These are phyloP conservation scores for Tirmania nivea DNA, from an alignment of 495 filamentous ascomycete genomes.

Conservation along the genomic window DNA sequence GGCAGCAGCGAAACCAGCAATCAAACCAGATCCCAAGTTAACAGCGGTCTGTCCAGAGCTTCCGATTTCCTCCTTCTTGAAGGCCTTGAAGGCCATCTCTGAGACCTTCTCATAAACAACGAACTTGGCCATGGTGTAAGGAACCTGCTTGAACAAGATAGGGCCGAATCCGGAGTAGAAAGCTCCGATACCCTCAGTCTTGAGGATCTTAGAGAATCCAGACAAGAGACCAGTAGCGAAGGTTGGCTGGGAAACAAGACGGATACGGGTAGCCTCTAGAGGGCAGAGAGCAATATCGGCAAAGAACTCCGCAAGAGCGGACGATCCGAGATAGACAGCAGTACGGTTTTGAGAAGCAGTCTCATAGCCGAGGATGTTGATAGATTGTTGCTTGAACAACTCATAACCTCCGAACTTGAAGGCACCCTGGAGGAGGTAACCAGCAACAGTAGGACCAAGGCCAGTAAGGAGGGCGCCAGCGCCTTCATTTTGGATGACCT, in stretches of 20 bases:
- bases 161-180: constrained; percentile 93
- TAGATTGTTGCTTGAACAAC: constrained; percentile 83
- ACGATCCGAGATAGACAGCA: constrained; percentile 68
- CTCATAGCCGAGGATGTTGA: constrained; percentile 61
- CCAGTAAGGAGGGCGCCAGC: constrained; percentile 75
- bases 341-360: constrained; percentile 69
- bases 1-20: constrained; percentile 94
- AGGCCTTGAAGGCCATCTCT: constrained; percentile 47
- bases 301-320: constrained; percentile 74
- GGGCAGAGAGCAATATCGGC: constrained; percentile 87
- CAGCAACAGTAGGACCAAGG: constrained; percentile 67
- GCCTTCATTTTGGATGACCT: constrained; percentile 68
- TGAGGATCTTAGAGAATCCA: constrained; percentile 69
- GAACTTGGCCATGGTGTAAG: constrained; percentile 99
- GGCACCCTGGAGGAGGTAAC: constrained; percentile 86
- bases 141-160: constrained; percentile 92
- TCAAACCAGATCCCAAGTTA: constrained; percentile 88
- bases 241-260: constrained; percentile 76
- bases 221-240: constrained; percentile 63
- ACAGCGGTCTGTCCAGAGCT: constrained; percentile 57
- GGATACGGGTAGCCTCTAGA: constrained; percentile 83
- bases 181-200: constrained; percentile 62
- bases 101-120: constrained; percentile 96
- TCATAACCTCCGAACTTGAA: constrained; percentile 95
- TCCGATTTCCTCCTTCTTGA: constrained; percentile 60